Conservation (phyloP, 192 early-diverging fungal species). For the Phycomyces nitens region DNA sequence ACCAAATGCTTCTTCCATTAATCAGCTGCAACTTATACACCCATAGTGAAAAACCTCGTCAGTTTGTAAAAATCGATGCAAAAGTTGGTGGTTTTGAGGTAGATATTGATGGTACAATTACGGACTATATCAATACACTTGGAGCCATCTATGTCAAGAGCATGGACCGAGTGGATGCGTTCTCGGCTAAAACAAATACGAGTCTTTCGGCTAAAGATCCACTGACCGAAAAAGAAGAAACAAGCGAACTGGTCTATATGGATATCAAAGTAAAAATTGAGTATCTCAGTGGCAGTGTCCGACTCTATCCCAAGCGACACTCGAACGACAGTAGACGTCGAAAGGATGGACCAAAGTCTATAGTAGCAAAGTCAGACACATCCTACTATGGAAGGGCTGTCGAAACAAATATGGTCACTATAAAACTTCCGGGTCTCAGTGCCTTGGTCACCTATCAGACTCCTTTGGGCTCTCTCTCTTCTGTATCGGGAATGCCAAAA, state of each 20-base stretch:
- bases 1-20: conserved; percentile 47
- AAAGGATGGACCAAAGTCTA: conserved; percentile 10
- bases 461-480: conserved; percentile 37
- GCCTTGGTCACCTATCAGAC: conserved; percentile 45
- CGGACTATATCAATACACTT: conserved; percentile 62
- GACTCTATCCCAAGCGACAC: conserved; percentile 52
- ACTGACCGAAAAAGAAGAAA: neutral
- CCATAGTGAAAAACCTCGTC: conserved; percentile 35
- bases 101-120: conserved; percentile 64
- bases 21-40: conserved; percentile 50
- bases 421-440: conserved; percentile 51
- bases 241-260: conserved; percentile 34
- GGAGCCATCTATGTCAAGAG: conserved; percentile 60
- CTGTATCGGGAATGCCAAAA: conserved; percentile 28
- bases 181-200: conserved; percentile 39
- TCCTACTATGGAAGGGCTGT: neutral
- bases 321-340: conserved; percentile 22
- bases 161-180: conserved; percentile 49
- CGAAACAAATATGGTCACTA: conserved; percentile 44
- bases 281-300: conserved; percentile 44
- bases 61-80: conserved; percentile 45
- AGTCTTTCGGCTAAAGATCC: conserved; percentile 5
- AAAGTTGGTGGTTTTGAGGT: conserved; percentile 69
- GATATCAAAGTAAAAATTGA: conserved; percentile 47
- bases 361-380: conserved; percentile 11